These are phyloP conservation scores for Yueomyces sp. DNA, from an alignment of 1,139 yeast species.

Conservation along the genomic window DNA sequence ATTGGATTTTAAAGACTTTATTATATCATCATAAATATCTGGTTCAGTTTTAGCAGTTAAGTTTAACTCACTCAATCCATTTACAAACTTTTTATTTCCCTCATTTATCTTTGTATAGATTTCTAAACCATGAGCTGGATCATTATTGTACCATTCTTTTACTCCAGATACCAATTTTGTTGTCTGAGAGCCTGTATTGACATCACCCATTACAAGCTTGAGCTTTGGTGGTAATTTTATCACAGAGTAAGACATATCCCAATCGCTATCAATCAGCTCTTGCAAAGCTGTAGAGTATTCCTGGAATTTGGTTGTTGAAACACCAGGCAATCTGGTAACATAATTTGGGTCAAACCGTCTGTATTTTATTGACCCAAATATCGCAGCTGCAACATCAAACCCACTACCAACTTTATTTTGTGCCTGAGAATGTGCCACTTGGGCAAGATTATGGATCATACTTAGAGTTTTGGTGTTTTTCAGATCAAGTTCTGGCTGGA, in stretches of 20 bases:
- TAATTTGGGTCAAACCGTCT: conserved; percentile 52
- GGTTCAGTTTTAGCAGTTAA: conserved; percentile 21
- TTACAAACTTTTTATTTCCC: conserved; percentile 48
- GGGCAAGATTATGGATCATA: conserved; percentile 67
- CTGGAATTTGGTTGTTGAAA: conserved; percentile 6
- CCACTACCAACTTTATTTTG: conserved; percentile 95
- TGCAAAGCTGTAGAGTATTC: conserved; percentile 24
- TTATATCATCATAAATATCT: conserved; percentile 16
- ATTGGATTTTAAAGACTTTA: conserved; percentile 13
- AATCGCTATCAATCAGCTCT: conserved; percentile 34
- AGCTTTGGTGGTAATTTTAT: conserved; percentile 58
- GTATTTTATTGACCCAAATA: conserved; percentile 78
- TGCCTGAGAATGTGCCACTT: conserved; percentile 83
- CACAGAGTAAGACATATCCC: conserved; percentile 45
- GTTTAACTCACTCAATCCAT: conserved; percentile 33
- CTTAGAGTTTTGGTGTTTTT: conserved; percentile 13
- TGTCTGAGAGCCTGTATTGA: conserved; percentile 84
- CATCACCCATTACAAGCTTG: conserved; percentile 81
- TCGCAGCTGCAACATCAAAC: conserved; percentile 92
- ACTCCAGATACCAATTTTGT: conserved; percentile 79
- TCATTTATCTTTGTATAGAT: conserved; percentile 45
- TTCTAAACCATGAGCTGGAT: conserved; percentile 37
- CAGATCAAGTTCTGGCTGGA: conserved; percentile 27
- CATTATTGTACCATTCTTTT: conserved; percentile 47
- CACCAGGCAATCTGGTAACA: conserved; percentile 30